These are phyloP conservation scores for Phlebopus sp. DNA, from an alignment of 1,284 basidiomycete species.

Conservation along the genomic window DNA sequence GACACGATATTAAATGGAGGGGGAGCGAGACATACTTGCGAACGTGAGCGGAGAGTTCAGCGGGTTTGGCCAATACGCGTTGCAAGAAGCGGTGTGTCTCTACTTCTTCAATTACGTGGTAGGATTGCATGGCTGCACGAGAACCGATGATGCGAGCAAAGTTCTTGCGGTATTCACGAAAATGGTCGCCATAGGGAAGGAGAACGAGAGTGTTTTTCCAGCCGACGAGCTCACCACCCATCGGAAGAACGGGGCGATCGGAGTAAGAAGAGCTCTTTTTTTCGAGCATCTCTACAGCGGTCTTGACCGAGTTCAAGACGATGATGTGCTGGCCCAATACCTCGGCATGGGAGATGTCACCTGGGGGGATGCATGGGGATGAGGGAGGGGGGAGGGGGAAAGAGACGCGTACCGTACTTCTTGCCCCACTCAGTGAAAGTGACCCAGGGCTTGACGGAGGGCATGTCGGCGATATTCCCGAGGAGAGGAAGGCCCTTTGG, in stretches of 20 bases:
- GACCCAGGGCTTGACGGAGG: conserved; percentile 31
- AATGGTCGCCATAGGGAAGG: conserved; percentile 57
- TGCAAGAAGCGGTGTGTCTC: conserved; percentile 57
- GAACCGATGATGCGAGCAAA: conserved; percentile 59
- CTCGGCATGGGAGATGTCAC: conserved; percentile 56
- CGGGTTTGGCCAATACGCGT: conserved; percentile 52
- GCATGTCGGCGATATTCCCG: conserved; percentile 36
- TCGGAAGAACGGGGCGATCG: conserved; percentile 56
- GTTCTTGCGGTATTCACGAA: conserved; percentile 59
- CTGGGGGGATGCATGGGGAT: conserved; percentile 31
- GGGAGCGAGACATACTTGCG: conserved; percentile 45
- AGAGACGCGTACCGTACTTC: conserved; percentile 26
- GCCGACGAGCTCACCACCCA: conserved; percentile 64
- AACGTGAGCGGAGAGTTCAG: conserved; percentile 51
- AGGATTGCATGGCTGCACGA: conserved; percentile 46
- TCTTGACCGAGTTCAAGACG: conserved; percentile 54
- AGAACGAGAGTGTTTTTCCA: conserved; percentile 65
- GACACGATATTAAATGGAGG: neutral
- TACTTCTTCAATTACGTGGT: conserved; percentile 45
- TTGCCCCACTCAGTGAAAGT: conserved; percentile 32
- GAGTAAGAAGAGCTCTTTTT: conserved; percentile 69
- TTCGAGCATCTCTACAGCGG: conserved; percentile 60
- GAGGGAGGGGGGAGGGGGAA: neutral
- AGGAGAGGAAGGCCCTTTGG: conserved; percentile 30
- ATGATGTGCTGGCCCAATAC: conserved; percentile 60